Base-by-base conservation (phyloP, 2,329 filamentous ascomycete species). In the Xylaria hypoxylon region DNA sequence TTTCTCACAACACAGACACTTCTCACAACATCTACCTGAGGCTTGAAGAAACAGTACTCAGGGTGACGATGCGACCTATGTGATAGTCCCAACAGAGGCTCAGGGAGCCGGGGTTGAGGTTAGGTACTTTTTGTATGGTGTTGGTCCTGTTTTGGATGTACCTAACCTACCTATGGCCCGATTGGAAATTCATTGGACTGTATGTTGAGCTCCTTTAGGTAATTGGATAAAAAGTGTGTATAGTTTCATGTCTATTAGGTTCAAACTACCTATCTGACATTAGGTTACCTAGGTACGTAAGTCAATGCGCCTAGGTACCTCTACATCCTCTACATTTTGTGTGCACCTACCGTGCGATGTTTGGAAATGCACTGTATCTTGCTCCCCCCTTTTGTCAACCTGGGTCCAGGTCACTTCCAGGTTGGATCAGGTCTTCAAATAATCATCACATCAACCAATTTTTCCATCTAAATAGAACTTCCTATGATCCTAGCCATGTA, bases 11-110 rank as follows among this genome's bases (percentile, higher is more conserved):
- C 8, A 65, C 47, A 48, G 59, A 62, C 24, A 7, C 24, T 2
- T 6, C 35, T 6, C 42, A 53, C 22, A 58, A 42, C 8, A 62
- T 65, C 4, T 65, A 65, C 48, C 40, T 65, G 1, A 28, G 59
- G 15, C 38, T 53, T 28, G 52, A 24, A 7, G 58, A 31, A 5
- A 31, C 45, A 1, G 47, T 65, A 10, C 59, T 65, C 24, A 65
- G 38, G 17, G n/a, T 62, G 31, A 62, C 26, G 13, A 48, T 62
- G 64, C 51, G 17, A 2, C 31, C 58, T 13, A 8, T 38, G 5
- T 40, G 17, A 57, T 22, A 10, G 2, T 13, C 3, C 22, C 7
- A 13, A n/a, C 5, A 8, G 2, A 28, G 3, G 35, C 35, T 38
- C 35, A 3, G 10, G 2, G 35, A 38, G 10, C 35, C 35, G 13